These are phyloP conservation scores for Boletus speciosus DNA, from an alignment of 768 basidiomycete genomes.

Conservation along the genomic window DNA sequence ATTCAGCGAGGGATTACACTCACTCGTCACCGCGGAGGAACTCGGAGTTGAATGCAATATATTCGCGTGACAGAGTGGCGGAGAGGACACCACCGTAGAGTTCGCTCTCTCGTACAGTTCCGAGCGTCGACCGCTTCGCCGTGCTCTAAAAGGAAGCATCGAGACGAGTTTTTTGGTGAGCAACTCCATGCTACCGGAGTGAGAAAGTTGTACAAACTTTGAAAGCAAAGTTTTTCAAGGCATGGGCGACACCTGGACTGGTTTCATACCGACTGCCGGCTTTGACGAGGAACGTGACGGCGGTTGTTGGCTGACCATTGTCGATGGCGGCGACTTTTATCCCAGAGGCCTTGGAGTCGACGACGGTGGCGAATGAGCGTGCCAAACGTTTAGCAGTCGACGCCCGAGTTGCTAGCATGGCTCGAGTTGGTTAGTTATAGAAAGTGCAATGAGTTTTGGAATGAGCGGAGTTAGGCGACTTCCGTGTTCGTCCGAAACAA, in stretches of 20 bases:
- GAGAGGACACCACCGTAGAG: constrained; percentile 91
- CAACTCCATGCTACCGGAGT: not conserved
- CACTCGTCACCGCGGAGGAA: constrained; percentile 96
- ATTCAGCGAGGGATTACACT: constrained; percentile 36
- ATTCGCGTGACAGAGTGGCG: constrained; percentile 78
- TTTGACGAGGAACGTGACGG: constrained; percentile 88
- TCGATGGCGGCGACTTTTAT: constrained; percentile 86
- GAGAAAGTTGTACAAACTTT: constrained; percentile 59
- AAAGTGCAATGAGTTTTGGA: constrained; percentile 9
- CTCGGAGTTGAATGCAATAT: constrained; percentile 90
- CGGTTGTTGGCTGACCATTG: constrained; percentile 76
- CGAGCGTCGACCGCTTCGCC: constrained; percentile 79
- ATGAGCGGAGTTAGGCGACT: constrained; percentile 27
- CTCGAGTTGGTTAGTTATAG: constrained; percentile 7
- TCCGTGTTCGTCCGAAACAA: constrained; percentile 27
- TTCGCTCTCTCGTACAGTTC: constrained; percentile 89
- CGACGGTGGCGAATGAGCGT: constrained; percentile 79
- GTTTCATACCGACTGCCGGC: constrained; percentile 88
- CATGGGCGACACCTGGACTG: constrained; percentile 88
- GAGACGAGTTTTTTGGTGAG: not conserved
- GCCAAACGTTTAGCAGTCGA: constrained; percentile 56
- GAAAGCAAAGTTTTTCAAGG: constrained; percentile 97
- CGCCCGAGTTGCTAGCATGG: constrained; percentile 62
- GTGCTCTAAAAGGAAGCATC: constrained; percentile 59
- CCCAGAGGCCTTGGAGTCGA: constrained; percentile 59